Conservation (phyloP, 164 flowering plant species). For the Vitis rotundifolia region DNA sequence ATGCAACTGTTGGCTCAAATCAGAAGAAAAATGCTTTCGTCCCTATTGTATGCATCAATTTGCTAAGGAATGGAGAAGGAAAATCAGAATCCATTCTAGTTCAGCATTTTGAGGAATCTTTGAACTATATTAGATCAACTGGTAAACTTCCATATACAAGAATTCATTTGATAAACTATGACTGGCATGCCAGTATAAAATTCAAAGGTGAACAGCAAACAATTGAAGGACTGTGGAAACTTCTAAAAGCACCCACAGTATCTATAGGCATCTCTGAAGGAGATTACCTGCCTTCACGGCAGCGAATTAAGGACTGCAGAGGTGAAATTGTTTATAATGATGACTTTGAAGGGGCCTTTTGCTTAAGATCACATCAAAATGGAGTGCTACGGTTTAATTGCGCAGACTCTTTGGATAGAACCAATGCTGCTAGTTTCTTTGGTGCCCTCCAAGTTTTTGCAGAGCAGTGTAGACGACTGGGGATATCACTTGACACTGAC, state of each 20-base stretch:
- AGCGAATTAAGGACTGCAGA: constrained; percentile 65
- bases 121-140: constrained; percentile 64
- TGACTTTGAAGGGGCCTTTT: constrained; percentile 79
- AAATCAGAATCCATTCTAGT: constrained; percentile 90
- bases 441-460: constrained; percentile 91
- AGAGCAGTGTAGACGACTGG: constrained; percentile 93
- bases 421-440: constrained; percentile 98
- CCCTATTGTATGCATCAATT: constrained; percentile 86
- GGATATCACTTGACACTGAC: constrained; percentile 84
- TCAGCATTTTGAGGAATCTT: constrained; percentile 91
- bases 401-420: constrained; percentile 97
- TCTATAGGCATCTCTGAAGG: constrained; percentile 86
- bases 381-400: constrained; percentile 96
- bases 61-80: constrained; percentile 89
- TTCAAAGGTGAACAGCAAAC: constrained; percentile 91
- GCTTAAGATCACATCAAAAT: constrained; percentile 90
- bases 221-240: constrained; percentile 94
- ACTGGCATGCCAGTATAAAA: constrained; percentile 94
- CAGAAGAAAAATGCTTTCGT: constrained; percentile 69
- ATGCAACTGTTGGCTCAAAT: constrained; percentile 38
- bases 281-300: constrained; percentile 74
- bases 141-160: constrained; percentile 75
- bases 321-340: constrained; percentile 77
- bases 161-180: constrained; percentile 83
- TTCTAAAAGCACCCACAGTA: constrained; percentile 71